phyloP scores from a whole-genome alignment of 176 grass and related monocot genomes.

The Stipa capillata region DNA sequence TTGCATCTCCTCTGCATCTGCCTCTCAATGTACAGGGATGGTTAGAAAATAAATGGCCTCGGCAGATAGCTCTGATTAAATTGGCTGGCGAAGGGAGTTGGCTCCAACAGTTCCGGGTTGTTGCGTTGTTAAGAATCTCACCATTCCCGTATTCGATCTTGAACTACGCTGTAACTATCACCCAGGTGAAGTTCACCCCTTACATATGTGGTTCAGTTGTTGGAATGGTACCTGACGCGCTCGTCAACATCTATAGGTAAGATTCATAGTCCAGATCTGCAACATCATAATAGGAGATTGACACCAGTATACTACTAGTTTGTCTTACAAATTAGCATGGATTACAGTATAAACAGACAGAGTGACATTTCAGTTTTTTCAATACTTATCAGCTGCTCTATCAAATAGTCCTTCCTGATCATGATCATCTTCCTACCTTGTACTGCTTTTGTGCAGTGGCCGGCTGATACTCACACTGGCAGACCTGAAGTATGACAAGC shows the following conservation, averaged over 20 bases:
- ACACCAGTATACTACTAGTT: background rate
- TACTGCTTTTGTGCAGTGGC: constrained; percentile 44
- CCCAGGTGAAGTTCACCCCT: constrained; percentile 58
- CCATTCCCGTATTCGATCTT: constrained; percentile 82
- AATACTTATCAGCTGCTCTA: background rate
- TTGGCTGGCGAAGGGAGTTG: constrained; percentile 62
- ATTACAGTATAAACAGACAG: background rate
- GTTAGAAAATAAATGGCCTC: constrained; percentile 83
- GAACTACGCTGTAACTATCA: constrained; percentile 71
- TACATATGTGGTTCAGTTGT: constrained; percentile 76
- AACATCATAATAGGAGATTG: background rate
- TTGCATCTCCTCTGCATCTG: background rate
- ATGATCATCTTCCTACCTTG: background rate
- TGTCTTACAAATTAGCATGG: background rate
- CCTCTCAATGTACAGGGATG: constrained; percentile 64
- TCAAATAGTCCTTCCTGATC: background rate
- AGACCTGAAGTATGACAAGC: constrained; percentile 57
- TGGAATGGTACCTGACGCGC: constrained; percentile 85
- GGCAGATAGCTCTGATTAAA: constrained; percentile 62
- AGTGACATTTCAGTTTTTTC: background rate
- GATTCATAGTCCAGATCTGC: background rate
- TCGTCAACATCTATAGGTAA: constrained; percentile 94
- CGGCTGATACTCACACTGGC: constrained; percentile 70
- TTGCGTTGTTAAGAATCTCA: constrained; percentile 61
- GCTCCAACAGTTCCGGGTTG: constrained; percentile 78